These are phyloP conservation scores for Ophiostoma triangulosporum DNA, from an alignment of 2,329 filamentous ascomycete species.

Conservation along the genomic window DNA sequence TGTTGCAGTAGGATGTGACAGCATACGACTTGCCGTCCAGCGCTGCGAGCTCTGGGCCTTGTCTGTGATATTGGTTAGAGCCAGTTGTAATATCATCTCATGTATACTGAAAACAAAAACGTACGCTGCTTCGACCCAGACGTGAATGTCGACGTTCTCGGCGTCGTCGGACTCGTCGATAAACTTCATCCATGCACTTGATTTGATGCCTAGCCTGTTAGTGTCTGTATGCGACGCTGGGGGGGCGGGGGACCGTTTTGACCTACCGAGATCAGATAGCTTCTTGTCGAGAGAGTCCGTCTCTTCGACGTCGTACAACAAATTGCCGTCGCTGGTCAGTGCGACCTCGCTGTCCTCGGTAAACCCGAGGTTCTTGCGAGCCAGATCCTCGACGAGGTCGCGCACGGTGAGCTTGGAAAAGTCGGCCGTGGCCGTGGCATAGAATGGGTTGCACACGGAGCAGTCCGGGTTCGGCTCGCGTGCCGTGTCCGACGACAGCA, in stretches of 20 bases:
- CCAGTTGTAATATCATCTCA: not conserved
- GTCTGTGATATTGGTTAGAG: constrained; percentile 15
- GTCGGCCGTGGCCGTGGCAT: constrained; percentile 50
- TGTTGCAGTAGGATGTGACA: constrained; percentile 20
- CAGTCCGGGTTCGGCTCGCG: constrained; percentile 66
- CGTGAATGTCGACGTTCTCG: constrained; percentile 65
- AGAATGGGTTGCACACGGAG: constrained; percentile 65
- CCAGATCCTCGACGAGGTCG: constrained; percentile 63
- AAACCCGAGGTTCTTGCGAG: constrained; percentile 60
- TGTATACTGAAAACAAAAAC: constrained; percentile 16
- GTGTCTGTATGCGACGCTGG: constrained; percentile 11
- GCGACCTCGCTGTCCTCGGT: constrained; percentile 59
- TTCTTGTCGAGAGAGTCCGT: constrained; percentile 75
- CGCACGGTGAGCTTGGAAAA: constrained; percentile 58
- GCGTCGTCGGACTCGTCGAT: constrained; percentile 66
- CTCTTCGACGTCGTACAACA: constrained; percentile 84
- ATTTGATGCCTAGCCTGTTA: constrained; percentile 42
- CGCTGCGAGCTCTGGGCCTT: constrained; percentile 16
- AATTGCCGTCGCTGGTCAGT: constrained; percentile 56
- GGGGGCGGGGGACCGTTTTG: too few relatives aligned
- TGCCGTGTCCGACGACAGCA: constrained; percentile 43
- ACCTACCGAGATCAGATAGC: constrained; percentile 61
- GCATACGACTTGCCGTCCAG: constrained; percentile 42
- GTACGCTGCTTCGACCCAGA: constrained; percentile 42
- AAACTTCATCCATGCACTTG: constrained; percentile 66